Conservation (phyloP, 768 basidiomycete species). For the Lactarius vividus region DNA sequence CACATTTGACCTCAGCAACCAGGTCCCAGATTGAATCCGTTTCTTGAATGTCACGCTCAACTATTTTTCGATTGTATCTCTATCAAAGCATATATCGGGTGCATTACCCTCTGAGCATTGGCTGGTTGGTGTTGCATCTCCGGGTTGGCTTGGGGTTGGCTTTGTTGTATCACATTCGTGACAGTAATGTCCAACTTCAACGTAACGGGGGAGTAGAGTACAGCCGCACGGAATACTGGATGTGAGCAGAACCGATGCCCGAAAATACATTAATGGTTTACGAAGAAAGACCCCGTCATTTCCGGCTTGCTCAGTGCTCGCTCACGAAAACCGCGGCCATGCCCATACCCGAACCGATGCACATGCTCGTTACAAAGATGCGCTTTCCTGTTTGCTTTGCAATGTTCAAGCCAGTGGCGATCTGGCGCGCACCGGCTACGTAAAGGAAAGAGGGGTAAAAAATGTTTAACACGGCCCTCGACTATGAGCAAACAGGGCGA, state of each 20-base stretch:
- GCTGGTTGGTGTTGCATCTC: too few species aligned
- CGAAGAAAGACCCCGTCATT: background rate
- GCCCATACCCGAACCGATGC: conserved; percentile 87
- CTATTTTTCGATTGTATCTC: too few species aligned
- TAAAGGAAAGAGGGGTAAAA: background rate
- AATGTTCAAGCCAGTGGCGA: conserved; percentile 80
- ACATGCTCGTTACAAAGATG: conserved; percentile 89
- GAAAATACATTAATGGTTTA: background rate
- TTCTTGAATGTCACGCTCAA: too few species aligned
- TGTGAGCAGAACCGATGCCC: background rate
- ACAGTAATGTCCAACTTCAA: conserved; percentile 3
- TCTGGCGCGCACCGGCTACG: conserved; percentile 78
- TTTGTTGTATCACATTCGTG: background rate
- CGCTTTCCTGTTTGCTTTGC: conserved; percentile 73
- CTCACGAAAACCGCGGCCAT: conserved; percentile 86
- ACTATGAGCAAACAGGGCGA: conserved; percentile 13
- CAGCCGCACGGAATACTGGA: background rate
- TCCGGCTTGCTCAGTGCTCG: conserved; percentile 54
- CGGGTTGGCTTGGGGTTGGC: too few species aligned
- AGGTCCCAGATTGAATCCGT: too few species aligned
- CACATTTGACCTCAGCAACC: too few species aligned
- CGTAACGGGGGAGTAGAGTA: conserved; percentile 1
- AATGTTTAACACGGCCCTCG: background rate
- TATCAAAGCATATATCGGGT: too few species aligned
- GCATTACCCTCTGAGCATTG: too few species aligned